These are phyloP conservation scores for Pseudomassariella vexata DNA, from an alignment of 2,329 filamentous ascomycete genomes.

Conservation along the genomic window DNA sequence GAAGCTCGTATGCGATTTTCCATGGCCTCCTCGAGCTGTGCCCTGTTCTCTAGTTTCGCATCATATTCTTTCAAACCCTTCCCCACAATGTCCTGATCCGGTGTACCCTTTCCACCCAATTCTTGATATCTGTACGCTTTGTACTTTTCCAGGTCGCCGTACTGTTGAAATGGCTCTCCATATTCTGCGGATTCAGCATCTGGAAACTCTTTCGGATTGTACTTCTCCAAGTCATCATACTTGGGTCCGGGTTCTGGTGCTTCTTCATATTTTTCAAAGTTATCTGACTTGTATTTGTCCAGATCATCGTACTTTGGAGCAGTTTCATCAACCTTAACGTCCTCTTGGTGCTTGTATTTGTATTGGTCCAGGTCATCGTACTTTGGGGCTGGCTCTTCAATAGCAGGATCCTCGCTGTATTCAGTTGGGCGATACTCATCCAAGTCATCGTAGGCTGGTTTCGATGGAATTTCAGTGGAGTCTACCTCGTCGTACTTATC, in stretches of 20 bases:
- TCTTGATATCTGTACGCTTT: constrained; percentile 29
- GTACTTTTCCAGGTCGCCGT: constrained; percentile 36
- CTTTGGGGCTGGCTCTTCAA: constrained; percentile 12
- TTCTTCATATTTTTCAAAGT: constrained; percentile 31
- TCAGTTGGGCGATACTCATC: constrained; percentile 31
- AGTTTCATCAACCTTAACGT: constrained; percentile 19
- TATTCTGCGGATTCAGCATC: constrained; percentile 14
- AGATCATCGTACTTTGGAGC: constrained; percentile 36
- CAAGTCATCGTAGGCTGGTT: constrained; percentile 28
- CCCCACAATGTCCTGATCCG: constrained; percentile 25
- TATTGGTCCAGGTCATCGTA: constrained; percentile 35
- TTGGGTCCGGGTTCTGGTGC: constrained; percentile 12
- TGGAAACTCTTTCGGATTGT: constrained; percentile 20
- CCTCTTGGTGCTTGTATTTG: constrained; percentile 23
- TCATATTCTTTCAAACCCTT: constrained; percentile 33
- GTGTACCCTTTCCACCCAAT: constrained; percentile 22
- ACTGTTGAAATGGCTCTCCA: constrained; percentile 23
- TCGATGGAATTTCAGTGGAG: constrained; percentile 4
- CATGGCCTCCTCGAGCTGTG: constrained; percentile 25
- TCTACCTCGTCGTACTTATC: constrained; percentile 21
- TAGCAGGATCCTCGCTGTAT: constrained; percentile 24
- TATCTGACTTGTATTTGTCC: constrained; percentile 29
- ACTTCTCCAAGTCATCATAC: constrained; percentile 35
- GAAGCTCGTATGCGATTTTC: constrained; percentile 19
- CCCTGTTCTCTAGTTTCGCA: constrained; percentile 20